Percentiles rank a stretch among this genome's conserved stretches.
Conservation (phyloP, 805 yeast species). For the Saturnispora hagleri region DNA sequence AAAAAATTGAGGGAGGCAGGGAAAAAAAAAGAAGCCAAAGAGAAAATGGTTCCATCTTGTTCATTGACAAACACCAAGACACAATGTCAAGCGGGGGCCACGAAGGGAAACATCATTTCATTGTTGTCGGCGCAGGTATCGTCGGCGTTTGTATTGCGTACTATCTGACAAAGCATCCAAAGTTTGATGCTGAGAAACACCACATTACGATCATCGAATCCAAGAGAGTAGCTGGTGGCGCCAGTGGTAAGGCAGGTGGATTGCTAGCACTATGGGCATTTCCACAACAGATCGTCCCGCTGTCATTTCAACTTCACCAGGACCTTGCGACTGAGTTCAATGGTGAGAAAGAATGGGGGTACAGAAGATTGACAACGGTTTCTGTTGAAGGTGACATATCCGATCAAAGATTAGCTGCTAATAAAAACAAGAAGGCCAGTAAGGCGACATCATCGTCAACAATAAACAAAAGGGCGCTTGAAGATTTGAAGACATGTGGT, state of each 20-base stretch:
- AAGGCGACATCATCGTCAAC: neutral
- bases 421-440: constrained; percentile 1
- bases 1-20: neutral
- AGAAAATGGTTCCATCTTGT: constrained; percentile 1
- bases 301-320: constrained; percentile 79
- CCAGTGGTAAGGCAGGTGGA: constrained; percentile 97
- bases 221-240: constrained; percentile 93
- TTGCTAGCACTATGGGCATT: constrained; percentile 92
- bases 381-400: constrained; percentile 76
- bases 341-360: constrained; percentile 91
- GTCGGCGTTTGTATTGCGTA: constrained; percentile 94
- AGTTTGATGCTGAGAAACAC: constrained; percentile 59
- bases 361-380: constrained; percentile 78
- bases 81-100: neutral
- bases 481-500: neutral
- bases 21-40: neutral
- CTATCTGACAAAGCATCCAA: constrained; percentile 75
- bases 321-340: constrained; percentile 67
- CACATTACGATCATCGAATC: constrained; percentile 83
- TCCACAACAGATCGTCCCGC: constrained; percentile 87
- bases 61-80: neutral
- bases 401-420: constrained; percentile 11
- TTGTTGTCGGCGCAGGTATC: constrained; percentile 91
- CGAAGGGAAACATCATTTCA: constrained; percentile 61
- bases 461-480: neutral